Conservation (phyloP, 768 basidiomycete genomes). For the Trametopsis cervina region DNA sequence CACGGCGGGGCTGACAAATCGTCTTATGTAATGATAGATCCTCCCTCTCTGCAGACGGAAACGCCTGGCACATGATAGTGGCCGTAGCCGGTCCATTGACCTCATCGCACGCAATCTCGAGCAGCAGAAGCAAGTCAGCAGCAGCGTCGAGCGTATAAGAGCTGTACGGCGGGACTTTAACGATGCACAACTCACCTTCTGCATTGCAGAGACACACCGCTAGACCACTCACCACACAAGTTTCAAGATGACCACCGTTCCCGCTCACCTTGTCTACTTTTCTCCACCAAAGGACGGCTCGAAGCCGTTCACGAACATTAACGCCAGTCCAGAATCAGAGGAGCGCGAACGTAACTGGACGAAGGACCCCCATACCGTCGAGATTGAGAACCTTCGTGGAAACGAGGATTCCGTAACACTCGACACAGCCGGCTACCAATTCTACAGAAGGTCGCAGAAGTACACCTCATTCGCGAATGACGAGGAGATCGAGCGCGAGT, state of each 20-base stretch:
- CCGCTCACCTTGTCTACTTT: conserved; percentile 32
- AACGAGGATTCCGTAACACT: conserved; percentile 38
- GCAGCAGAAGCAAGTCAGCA: too few species aligned
- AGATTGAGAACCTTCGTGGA: conserved; percentile 49
- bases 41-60: too few species aligned
- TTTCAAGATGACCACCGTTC: conserved; percentile 11
- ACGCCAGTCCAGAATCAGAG: conserved; percentile 22
- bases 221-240: too few species aligned
- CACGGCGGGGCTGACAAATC: too few species aligned
- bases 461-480: conserved; percentile 44
- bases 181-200: too few species aligned
- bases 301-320: conserved; percentile 19
- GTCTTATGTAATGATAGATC: too few species aligned
- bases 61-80: too few species aligned
- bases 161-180: too few species aligned
- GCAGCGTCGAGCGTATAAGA: too few species aligned
- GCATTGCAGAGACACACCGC: too few species aligned
- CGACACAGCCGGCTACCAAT: conserved; percentile 49
- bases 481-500: conserved; percentile 43
- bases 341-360: conserved; percentile 31
- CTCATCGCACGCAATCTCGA: too few species aligned
- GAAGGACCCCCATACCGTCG: conserved; percentile 23
- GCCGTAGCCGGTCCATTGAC: too few species aligned
- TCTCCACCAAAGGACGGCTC: conserved; percentile 22
- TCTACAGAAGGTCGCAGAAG: conserved; percentile 30